Base-by-base conservation (phyloP, 2,329 filamentous ascomycete species). In the Claviceps capensis region DNA sequence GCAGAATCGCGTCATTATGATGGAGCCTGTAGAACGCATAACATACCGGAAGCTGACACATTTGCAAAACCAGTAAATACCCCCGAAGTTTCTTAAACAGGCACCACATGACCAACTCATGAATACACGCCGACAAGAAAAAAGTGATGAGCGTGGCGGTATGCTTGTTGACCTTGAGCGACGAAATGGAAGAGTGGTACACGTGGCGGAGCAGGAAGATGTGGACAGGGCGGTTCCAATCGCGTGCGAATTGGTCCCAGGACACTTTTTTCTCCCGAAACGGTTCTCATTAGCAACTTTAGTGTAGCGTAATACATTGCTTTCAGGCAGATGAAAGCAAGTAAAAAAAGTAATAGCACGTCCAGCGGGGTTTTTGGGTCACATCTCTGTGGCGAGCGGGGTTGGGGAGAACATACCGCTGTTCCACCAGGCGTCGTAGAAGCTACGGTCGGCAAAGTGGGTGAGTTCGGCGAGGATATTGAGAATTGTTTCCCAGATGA, bases 31-130 rank as follows among this genome's bases (percentile, higher is more conserved):
- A 34, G 6, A n/a, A 9, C 16, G n/a, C 14, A n/a, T 5, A 16
- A 65, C 71, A 45, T 59, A 75, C 73, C 37, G 86, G 86, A 45
- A 90, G 65, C 66, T 91, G 86, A 56, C 74, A 74, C 77, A 91
- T 81, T 64, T 90, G 86, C 60, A 86, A 66, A n/a, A 80, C 68
- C 22, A 89, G 76, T 46, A 89, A 67, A 59, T 89, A 89, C 0
- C 85, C 85, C 41, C 85, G 72, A 9, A 89, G 72, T 66, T 88
- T 88, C 65, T 83, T 84, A 65, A 90, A 90, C 37, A 90, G 72
- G 58, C 85, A 86, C 72, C 83, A 85, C 86, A 89, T 89, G 60
- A 88, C 76, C 46, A 89, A 69, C 65, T 90, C 86, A 60, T 89
- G 85, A 19, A 86, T 74, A 56, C 82, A 75, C 0, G 85, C 83